A percentile compares a stretch with the other conserved stretches of the same genome.
phyloP scores from a whole-genome alignment of 768 basidiomycete genomes.

The Trametes villosa region DNA sequence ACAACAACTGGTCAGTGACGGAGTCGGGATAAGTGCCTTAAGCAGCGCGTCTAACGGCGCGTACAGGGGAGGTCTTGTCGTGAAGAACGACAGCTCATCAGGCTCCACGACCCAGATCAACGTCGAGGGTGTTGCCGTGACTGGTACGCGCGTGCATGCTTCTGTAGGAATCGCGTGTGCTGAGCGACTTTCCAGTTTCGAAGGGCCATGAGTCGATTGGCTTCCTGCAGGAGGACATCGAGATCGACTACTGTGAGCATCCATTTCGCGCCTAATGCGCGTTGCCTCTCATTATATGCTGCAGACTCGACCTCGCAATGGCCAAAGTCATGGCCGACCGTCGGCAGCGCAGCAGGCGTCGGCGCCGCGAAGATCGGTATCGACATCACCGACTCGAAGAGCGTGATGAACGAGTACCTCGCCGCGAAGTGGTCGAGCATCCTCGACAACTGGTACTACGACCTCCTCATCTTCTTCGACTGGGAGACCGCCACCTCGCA shows the following conservation, averaged over 20 bases:
- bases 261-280: not conserved
- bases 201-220: conserved; percentile 5
- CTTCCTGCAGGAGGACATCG: conserved; percentile 15
- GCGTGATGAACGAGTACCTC: conserved; percentile 18
- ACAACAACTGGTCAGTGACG: conserved; percentile 17
- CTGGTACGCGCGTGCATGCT: not conserved
- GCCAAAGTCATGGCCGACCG: conserved; percentile 10
- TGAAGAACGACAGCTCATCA: not conserved
- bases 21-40: too few relatives aligned
- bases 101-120: not conserved
- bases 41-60: not conserved
- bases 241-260: conserved; percentile 14
- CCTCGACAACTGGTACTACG: conserved; percentile 21
- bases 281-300: not conserved
- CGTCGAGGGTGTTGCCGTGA: not conserved
- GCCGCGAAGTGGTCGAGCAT: conserved; percentile 8
- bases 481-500: conserved; percentile 7
- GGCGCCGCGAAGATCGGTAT: conserved; percentile 7
- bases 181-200: not conserved
- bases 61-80: conserved; percentile 12
- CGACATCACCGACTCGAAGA: conserved; percentile 18
- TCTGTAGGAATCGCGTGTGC: not conserved
- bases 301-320: conserved; percentile 9
- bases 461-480: conserved; percentile 16
- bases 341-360: conserved; percentile 2